phyloP scores from a whole-genome alignment of 441 rosid genomes.

The Gossypium gossypioides region DNA sequence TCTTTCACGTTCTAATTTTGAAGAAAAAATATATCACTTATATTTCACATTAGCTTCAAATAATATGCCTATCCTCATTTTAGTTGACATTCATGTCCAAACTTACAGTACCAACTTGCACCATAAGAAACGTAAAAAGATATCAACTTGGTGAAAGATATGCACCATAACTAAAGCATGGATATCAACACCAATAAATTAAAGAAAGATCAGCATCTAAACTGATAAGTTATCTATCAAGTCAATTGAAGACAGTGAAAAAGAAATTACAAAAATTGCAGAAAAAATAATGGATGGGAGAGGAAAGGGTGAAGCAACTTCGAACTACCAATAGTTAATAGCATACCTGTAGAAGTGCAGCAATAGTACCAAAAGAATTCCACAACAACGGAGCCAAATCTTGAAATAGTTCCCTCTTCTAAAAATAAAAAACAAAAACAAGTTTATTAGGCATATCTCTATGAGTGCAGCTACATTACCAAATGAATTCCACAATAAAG shows the following conservation, averaged over 20 bases:
- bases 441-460: conserved; percentile 23
- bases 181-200: not conserved
- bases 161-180: not conserved
- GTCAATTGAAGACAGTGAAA: not conserved
- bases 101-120: not conserved
- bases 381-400: conserved; percentile 43
- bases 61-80: not conserved
- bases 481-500: conserved; percentile 32
- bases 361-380: conserved; percentile 40
- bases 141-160: not conserved
- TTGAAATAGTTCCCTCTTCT: conserved; percentile 32
- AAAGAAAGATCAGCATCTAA: not conserved
- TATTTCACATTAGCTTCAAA: not conserved
- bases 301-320: not conserved
- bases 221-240: not conserved
- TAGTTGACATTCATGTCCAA: not conserved
- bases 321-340: conserved; percentile 16
- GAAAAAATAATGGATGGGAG: not conserved
- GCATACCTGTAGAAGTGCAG: conserved; percentile 79
- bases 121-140: not conserved
- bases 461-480: conserved; percentile 33
- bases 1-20: not conserved
- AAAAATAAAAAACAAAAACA: conserved; percentile 22
- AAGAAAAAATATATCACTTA: not conserved
- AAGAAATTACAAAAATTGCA: not conserved